Percentiles rank a stretch among this genome's conserved stretches.
These are phyloP conservation scores for Sarocladium strictum DNA, from an alignment of 2,329 filamentous ascomycete species.

Conservation along the genomic window DNA sequence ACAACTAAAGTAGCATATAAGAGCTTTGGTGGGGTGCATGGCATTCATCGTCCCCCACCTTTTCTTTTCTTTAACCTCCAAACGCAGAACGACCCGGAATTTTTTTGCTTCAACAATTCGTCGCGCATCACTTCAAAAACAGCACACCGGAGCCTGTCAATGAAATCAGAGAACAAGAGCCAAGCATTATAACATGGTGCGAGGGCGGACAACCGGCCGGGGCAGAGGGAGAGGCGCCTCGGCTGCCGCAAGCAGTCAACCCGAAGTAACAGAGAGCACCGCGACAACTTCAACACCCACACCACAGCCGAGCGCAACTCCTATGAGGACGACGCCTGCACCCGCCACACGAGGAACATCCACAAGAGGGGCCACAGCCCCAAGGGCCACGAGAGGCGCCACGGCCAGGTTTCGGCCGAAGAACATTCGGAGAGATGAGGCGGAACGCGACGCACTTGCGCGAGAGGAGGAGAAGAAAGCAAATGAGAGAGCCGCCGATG, in stretches of 20 bases:
- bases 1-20: too few species aligned
- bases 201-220: slow-evolving; percentile 25
- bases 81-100: background rate
- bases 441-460: slow-evolving; percentile 41
- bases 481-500: slow-evolving; percentile 32
- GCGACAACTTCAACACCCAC: slow-evolving; percentile 8
- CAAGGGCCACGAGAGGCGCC: slow-evolving; percentile 30
- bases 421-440: slow-evolving; percentile 43
- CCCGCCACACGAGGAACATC: slow-evolving; percentile 20
- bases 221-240: slow-evolving; percentile 25
- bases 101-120: background rate
- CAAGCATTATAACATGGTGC: slow-evolving; percentile 21
- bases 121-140: background rate
- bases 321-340: slow-evolving; percentile 8
- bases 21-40: slow-evolving; percentile 2
- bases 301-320: slow-evolving; percentile 4
- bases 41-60: slow-evolving; percentile 8
- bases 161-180: background rate
- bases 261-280: slow-evolving; percentile 7
- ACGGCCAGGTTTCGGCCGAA: slow-evolving; percentile 40
- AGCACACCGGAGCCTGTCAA: background rate
- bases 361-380: slow-evolving; percentile 25
- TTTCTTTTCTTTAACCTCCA: slow-evolving; percentile 7
- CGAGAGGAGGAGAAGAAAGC: slow-evolving; percentile 38
- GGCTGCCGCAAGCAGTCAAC: slow-evolving; percentile 2